Conservation (phyloP, 768 basidiomycete species). For the Artomyces pyxidatus region DNA sequence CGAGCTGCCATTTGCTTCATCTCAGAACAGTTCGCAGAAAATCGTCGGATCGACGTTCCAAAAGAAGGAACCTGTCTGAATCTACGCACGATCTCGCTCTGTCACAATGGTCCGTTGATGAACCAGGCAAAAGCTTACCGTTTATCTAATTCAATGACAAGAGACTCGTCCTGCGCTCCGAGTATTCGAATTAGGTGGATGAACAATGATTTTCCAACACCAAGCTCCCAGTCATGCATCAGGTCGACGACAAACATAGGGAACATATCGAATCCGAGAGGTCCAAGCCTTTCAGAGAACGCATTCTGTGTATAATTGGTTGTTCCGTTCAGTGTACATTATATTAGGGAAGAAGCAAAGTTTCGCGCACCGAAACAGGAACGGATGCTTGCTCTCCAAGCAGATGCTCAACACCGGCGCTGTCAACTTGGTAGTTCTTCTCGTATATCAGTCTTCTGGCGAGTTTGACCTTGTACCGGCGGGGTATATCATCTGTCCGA, state of each 20-base stretch:
- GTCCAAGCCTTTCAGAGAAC: background rate
- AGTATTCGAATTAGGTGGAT: constrained; percentile 3
- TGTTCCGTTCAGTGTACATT: background rate
- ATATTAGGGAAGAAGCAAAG: background rate
- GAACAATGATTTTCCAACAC: background rate
- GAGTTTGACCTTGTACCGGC: background rate
- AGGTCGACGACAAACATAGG: constrained; percentile 1
- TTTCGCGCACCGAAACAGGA: background rate
- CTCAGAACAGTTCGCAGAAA: constrained; percentile 1
- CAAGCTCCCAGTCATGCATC: constrained; percentile 2
- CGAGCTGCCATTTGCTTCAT: constrained; percentile 7
- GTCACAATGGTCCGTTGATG: background rate
- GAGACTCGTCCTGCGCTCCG: background rate
- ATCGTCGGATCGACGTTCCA: constrained; percentile 1
- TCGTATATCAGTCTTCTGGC: background rate
- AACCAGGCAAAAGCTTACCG: constrained; percentile 1
- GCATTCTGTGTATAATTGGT: background rate
- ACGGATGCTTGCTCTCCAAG: background rate
- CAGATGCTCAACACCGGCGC: background rate
- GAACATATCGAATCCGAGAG: background rate
- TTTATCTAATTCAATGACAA: background rate
- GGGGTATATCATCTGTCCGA: background rate
- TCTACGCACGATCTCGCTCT: background rate
- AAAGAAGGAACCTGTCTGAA: constrained; percentile 1
- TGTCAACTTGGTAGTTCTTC: background rate